Base-by-base conservation (phyloP, 2,329 filamentous ascomycete species). In the Delphinella strobiligena region DNA sequence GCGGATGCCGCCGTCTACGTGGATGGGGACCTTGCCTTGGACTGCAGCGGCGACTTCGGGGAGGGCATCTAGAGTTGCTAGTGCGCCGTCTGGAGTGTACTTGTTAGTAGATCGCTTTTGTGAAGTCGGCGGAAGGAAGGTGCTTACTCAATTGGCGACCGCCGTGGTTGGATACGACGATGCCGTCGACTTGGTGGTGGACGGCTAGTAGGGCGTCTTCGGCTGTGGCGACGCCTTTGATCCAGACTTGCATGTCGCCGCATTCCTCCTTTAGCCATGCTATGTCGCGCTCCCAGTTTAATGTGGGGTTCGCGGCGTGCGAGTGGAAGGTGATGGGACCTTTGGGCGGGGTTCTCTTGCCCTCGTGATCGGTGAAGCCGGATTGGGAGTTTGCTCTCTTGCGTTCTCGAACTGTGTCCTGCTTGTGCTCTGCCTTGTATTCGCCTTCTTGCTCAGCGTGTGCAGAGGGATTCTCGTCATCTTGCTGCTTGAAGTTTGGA, bases 1-100 rank as follows among this genome's bases (percentile, higher is more conserved):
- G 35, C 71, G 51, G 33, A 75, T 65, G 1, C 72, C 71, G 7
- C 63, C 67, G 48, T 81, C 78, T 9, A 80, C 69, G 27, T 80
- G 64, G 14, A 81, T 54, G 70, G 71, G 30, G 65, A 56, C 18
- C 61, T 65, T 65, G 22, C 64, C 63, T 2, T 53, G 41, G 2
- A 56, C 55, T 5, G 52, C 55, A 5, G 45, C 45, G 8, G 50
- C 56, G 19, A 56, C 54, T 31, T 58, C 54, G 2, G 51, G 49
- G 3, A 63, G 51, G 3, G 54, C 62, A 31, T 71, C 70, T 3
- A 75, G 54, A 7, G 65, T 65, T 3, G 62, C 64, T 5, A 67
- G 58, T 8, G 66, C 67, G 4, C 69, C 69, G 44, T 74, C 39
- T 52, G 33, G 51, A 61, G 49, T 53, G 67, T 11, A 10, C 5